Evolutionary conservation across 1,284 basidiomycete species (phyloP), one percentile per base, ranked within the genome.

Genomic region (Vanrija sp.): DNA sequence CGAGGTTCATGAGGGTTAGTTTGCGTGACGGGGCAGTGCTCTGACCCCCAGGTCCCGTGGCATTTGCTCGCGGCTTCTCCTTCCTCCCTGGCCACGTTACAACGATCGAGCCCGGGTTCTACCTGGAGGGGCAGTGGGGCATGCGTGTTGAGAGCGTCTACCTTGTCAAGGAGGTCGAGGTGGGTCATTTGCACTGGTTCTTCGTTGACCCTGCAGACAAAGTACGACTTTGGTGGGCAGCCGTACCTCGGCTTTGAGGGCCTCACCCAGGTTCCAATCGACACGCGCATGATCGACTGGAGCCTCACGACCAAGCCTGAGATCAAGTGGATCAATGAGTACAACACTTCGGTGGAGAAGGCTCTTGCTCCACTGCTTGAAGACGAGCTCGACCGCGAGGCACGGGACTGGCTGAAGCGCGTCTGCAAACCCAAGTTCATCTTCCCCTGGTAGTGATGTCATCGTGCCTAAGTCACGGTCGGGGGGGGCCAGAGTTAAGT

Each of bases 201-300:
- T 1, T 21, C 1, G 18, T 49, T 52, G 34, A 55, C 46, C 5
- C 15, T 7, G 5, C 50, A 61, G 59, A 64, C 61, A 19, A 59
- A 54, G 55, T 62, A 60, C 67, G 82, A 86, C 63, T 88, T 85
- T 75, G 87, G 84, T 57, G 85, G 85, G 23, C 81, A 85, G 63
- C 77, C 83, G 42, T 95, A 88, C 87, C 82, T 93, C 23, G 86
- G 85, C 6, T 95, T 94, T 70, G 90, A 94, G 75, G 85, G 88
- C 12, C 79, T 95, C 60, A 94, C 93, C 3, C 87, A 86, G 54
- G 91, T 94, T 5, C 95, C 96, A 0, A 96, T 98, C 68, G 89
- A 95, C 78, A 90, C 89, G 3, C 84, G 85, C 64, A 87, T 98
- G 82, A 85, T 98, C 52, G 89, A 93, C 68, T 85, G 87, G 54